These are phyloP conservation scores for Coffea eugenioides DNA, from an alignment of 257 asterid species.

Conservation along the genomic window DNA sequence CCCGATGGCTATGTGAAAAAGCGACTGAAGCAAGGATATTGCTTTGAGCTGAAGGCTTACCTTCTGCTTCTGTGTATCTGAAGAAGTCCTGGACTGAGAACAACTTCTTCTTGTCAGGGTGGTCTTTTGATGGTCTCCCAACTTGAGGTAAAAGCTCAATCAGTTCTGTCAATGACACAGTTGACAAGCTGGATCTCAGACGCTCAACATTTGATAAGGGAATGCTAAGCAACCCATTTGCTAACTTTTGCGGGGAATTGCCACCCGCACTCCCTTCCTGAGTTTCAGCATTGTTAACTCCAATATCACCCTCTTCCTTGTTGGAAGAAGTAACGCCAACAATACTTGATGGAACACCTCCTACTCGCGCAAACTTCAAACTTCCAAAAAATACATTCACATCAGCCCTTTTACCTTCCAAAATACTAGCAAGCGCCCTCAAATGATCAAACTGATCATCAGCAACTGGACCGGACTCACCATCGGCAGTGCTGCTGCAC, in stretches of 20 bases:
- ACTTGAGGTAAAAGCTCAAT: slow-evolving; percentile 86
- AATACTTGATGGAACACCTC: slow-evolving; percentile 86
- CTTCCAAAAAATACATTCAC: slow-evolving; percentile 72
- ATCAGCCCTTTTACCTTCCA: slow-evolving; percentile 89
- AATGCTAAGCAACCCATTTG: slow-evolving; percentile 78
- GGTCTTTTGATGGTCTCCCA: slow-evolving; percentile 77
- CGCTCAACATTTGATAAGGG: slow-evolving; percentile 96
- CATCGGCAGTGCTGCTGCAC: slow-evolving; percentile 36
- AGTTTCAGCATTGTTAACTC: slow-evolving; percentile 43
- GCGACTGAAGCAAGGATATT: neutral
- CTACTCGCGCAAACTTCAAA: slow-evolving; percentile 87
- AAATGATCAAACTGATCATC: slow-evolving; percentile 55
- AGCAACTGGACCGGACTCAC: slow-evolving; percentile 25
- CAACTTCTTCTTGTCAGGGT: slow-evolving; percentile 96
- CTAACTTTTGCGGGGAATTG: slow-evolving; percentile 53
- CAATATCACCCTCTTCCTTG: slow-evolving; percentile 54
- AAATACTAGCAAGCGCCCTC: slow-evolving; percentile 48
- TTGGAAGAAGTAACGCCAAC: slow-evolving; percentile 61
- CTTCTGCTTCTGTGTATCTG: slow-evolving; percentile 98
- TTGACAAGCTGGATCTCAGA: slow-evolving; percentile 74
- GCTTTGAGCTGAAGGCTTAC: slow-evolving; percentile 34
- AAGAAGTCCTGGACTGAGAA: slow-evolving; percentile 95
- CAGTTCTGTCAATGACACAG: slow-evolving; percentile 82
- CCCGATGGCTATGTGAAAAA: neutral
- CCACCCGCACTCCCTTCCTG: slow-evolving; percentile 66